These are phyloP conservation scores for Blastobotrys capitulatus DNA, from an alignment of 1,139 yeast species.

Conservation along the genomic window DNA sequence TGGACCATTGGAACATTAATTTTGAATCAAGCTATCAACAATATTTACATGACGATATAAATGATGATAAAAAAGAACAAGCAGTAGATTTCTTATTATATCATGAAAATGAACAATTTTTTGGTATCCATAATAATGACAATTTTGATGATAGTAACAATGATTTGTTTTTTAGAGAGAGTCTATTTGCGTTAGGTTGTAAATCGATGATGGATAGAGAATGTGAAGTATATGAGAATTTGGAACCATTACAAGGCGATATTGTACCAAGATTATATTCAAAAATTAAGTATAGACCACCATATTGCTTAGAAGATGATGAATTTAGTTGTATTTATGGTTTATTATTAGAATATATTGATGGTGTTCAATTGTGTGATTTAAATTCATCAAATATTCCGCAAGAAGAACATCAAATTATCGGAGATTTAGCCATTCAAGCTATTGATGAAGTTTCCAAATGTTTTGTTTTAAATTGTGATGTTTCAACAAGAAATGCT, in stretches of 20 bases:
- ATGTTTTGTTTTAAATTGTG: constrained; percentile 8
- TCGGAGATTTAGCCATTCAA: constrained; percentile 9
- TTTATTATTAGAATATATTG: constrained; percentile 6
- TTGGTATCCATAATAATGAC: constrained; percentile 4
- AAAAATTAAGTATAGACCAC: constrained; percentile 2
- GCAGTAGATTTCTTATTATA: not conserved
- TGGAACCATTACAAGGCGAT: constrained; percentile 4
- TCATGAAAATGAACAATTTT: constrained; percentile 1
- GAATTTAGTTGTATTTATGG: constrained; percentile 1
- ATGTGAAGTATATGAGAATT: constrained; percentile 8
- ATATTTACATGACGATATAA: not conserved
- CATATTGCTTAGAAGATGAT: not conserved
- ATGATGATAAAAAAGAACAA: not conserved
- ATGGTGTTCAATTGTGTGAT: constrained; percentile 1
- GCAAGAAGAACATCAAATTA: constrained; percentile 3
- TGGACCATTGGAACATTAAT: constrained; percentile 2
- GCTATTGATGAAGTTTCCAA: constrained; percentile 4
- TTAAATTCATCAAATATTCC: not conserved
- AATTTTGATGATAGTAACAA: not conserved
- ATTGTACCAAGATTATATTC: constrained; percentile 5
- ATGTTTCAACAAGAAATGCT: constrained; percentile 10
- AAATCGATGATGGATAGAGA: constrained; percentile 10
- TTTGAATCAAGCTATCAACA: constrained; percentile 6
- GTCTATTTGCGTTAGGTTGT: constrained; percentile 5
- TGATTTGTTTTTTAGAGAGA: constrained; percentile 5